Conservation (phyloP, 129 eudicot species). For the Pulicaria dysenterica region DNA sequence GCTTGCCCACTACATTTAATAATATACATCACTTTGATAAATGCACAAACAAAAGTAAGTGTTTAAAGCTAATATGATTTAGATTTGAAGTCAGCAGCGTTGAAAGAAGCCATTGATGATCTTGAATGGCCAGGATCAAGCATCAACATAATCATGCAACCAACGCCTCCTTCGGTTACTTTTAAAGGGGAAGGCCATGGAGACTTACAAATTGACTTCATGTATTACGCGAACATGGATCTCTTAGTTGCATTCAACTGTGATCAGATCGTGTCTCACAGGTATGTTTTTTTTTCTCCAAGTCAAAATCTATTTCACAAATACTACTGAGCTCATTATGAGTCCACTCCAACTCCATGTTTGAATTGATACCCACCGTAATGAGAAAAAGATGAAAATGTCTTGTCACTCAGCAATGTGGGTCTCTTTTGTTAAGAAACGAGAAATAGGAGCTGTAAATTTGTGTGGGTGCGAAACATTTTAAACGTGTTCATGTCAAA, state of each 20-base stretch:
- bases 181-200: conserved; percentile 99
- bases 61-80: background rate
- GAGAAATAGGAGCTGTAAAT: background rate
- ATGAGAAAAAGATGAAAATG: background rate
- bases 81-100: conserved; percentile 73
- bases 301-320: background rate
- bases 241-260: conserved; percentile 82
- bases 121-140: conserved; percentile 99
- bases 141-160: conserved; percentile 73
- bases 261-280: conserved; percentile 69
- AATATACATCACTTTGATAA: background rate
- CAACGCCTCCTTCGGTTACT: conserved; percentile 84
- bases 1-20: background rate
- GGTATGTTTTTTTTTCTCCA: conserved; percentile 37
- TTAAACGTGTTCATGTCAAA: background rate
- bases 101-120: conserved; percentile 97
- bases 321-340: background rate
- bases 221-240: conserved; percentile 60
- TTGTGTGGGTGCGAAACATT: background rate
- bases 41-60: background rate
- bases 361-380: background rate
- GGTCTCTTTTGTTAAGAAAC: background rate
- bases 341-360: background rate
- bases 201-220: conserved; percentile 69
- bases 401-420: background rate